phyloP scores from a whole-genome alignment of 78 protist species.

The Dictyostelium brefeldianum region DNA sequence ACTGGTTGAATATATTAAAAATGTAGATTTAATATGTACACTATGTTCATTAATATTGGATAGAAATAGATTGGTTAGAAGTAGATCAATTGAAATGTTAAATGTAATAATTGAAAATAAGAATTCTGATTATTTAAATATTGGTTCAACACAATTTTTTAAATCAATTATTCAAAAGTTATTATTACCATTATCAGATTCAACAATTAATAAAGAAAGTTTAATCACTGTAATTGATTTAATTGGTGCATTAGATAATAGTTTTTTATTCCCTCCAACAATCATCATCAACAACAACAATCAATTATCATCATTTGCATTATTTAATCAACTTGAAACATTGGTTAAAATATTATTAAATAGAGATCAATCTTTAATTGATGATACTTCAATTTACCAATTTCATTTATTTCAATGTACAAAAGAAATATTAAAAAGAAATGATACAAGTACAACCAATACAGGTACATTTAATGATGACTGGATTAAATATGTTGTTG shows the following conservation, averaged over 20 bases:
- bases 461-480: neutral
- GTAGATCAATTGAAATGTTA: slow-evolving; percentile 23
- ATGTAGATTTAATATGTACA: neutral
- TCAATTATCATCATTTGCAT: neutral
- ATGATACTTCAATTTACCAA: neutral
- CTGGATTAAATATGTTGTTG: slow-evolving; percentile 11
- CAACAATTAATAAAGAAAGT: slow-evolving; percentile 11
- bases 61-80: slow-evolving; percentile 7
- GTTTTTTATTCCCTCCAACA: slow-evolving; percentile 10
- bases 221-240: slow-evolving; percentile 46
- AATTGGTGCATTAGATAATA: slow-evolving; percentile 36
- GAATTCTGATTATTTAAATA: neutral
- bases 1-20: neutral
- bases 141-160: neutral
- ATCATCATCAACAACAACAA: neutral
- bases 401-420: slow-evolving; percentile 30
- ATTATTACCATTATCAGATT: neutral
- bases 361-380: neutral
- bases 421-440: slow-evolving; percentile 26
- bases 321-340: neutral
- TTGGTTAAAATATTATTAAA: slow-evolving; percentile 4
- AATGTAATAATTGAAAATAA: neutral
- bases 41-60: neutral
- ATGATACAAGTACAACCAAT: neutral
- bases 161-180: neutral